phyloP scores from a whole-genome alignment of 768 basidiomycete species.

The Boletus pseudopeckii region DNA sequence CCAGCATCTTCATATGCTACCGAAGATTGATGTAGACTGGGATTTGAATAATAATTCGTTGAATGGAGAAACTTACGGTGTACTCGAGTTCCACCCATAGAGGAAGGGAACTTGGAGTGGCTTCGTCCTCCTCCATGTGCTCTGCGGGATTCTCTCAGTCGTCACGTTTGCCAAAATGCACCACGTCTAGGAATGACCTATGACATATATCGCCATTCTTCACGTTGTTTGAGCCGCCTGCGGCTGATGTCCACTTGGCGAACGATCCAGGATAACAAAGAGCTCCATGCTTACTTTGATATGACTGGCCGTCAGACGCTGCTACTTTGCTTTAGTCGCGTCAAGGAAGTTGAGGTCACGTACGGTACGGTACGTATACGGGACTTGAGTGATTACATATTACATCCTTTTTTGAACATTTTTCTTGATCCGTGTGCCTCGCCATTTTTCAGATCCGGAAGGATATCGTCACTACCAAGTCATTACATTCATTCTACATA shows the following conservation, averaged over 20 bases:
- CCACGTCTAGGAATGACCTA: conserved; percentile 40
- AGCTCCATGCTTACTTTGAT: too few species aligned
- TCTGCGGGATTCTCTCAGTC: conserved; percentile 43
- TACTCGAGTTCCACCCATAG: conserved; percentile 96
- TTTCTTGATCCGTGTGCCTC: conserved; percentile 24
- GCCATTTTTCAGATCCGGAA: conserved; percentile 10
- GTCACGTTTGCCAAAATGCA: neutral
- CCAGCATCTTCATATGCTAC: conserved; percentile 82
- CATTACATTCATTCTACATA: too few species aligned
- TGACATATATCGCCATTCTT: conserved; percentile 52
- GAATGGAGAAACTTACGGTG: conserved; percentile 44
- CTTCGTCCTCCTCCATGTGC: conserved; percentile 95
- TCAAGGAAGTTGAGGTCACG: too few species aligned
- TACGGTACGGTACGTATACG: too few species aligned
- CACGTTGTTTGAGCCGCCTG: too few species aligned
- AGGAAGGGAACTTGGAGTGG: conserved; percentile 63
- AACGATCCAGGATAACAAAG: too few species aligned
- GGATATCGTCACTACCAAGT: too few species aligned
- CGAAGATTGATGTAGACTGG: neutral
- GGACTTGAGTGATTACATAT: neutral
- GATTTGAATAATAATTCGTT: neutral
- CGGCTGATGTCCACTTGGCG: too few species aligned
- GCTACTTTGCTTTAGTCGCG: too few species aligned
- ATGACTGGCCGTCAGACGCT: too few species aligned
- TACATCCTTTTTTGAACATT: conserved; percentile 9